These are phyloP conservation scores for Nakataea oryzae DNA, from an alignment of 2,329 filamentous ascomycete genomes.

Conservation along the genomic window DNA sequence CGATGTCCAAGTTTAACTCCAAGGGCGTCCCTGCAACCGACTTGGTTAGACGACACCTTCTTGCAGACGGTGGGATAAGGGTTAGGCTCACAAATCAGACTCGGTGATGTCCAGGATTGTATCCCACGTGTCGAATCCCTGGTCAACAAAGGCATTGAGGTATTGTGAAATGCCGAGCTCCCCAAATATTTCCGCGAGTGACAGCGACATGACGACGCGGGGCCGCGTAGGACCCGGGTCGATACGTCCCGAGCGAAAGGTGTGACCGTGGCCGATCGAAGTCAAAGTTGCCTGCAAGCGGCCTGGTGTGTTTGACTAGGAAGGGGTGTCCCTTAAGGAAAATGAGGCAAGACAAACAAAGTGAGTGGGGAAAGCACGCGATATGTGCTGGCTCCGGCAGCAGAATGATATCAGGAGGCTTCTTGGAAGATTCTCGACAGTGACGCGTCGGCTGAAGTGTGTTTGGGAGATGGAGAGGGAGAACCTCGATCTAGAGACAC, in stretches of 20 bases:
- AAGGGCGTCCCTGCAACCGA: slow-evolving; percentile 48
- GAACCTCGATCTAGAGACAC: not conserved
- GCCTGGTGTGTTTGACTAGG: not conserved
- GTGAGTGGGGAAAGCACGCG: too few species aligned
- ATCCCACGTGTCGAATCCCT: slow-evolving; percentile 80
- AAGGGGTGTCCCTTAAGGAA: not conserved
- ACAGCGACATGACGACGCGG: slow-evolving; percentile 41
- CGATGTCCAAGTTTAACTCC: slow-evolving; percentile 73
- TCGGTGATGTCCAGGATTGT: slow-evolving; percentile 77
- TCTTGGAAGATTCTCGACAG: not conserved
- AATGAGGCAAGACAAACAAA: not conserved
- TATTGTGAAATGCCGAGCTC: slow-evolving; percentile 75
- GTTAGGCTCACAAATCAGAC: slow-evolving; percentile 61
- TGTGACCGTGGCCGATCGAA: not conserved
- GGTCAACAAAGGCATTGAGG: slow-evolving; percentile 59
- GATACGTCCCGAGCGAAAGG: not conserved
- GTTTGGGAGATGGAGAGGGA: not conserved
- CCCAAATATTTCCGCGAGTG: slow-evolving; percentile 55
- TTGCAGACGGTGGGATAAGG: not conserved
- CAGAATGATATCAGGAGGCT: not conserved
- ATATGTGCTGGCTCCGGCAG: not conserved
- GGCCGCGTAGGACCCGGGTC: not conserved
- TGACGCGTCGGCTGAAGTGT: not conserved
- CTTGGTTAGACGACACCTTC: slow-evolving; percentile 5
- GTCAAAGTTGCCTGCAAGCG: too few species aligned